These are phyloP conservation scores for Phylloporus sp. DNA, from an alignment of 768 basidiomycete species.

Conservation along the genomic window DNA sequence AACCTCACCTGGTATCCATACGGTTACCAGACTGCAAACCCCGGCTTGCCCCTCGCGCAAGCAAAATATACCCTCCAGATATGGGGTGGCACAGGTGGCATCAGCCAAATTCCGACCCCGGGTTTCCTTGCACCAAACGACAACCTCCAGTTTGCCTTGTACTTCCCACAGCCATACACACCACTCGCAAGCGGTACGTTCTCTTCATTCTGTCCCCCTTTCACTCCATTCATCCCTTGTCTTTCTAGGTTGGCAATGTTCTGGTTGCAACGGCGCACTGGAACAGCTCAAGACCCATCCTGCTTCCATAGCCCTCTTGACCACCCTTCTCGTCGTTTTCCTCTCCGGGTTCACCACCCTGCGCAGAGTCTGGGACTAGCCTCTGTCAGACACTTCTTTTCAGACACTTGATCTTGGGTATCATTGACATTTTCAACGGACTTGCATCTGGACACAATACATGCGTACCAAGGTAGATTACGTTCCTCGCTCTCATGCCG, in stretches of 20 bases:
- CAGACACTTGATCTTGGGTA: constrained; percentile 10
- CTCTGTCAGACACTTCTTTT: background rate
- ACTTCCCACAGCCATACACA: constrained; percentile 55
- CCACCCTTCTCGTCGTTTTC: constrained; percentile 29
- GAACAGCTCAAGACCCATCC: constrained; percentile 30
- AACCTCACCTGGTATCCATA: constrained; percentile 59
- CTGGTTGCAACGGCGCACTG: constrained; percentile 29
- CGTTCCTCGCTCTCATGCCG: constrained; percentile 17
- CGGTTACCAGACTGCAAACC: constrained; percentile 47
- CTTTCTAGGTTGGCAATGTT: constrained; percentile 27
- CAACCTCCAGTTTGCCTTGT: constrained; percentile 56
- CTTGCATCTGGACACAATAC: constrained; percentile 27
- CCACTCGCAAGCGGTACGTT: constrained; percentile 43
- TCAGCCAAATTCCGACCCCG: constrained; percentile 42
- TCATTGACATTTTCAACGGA: constrained; percentile 24
- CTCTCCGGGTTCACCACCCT: constrained; percentile 34
- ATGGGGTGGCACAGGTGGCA: constrained; percentile 49
- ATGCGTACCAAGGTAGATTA: constrained; percentile 29
- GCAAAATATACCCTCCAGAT: constrained; percentile 59
- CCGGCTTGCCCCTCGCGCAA: constrained; percentile 53
- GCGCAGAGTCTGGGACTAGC: constrained; percentile 29
- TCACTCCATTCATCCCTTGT: background rate
- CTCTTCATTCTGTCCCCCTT: background rate
- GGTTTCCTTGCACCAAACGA: constrained; percentile 55
- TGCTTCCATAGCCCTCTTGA: constrained; percentile 31